A percentile compares a stretch with the other conserved stretches of the same genome.
Conservation (phyloP, 768 basidiomycete species). For the Pholiota microspora region DNA sequence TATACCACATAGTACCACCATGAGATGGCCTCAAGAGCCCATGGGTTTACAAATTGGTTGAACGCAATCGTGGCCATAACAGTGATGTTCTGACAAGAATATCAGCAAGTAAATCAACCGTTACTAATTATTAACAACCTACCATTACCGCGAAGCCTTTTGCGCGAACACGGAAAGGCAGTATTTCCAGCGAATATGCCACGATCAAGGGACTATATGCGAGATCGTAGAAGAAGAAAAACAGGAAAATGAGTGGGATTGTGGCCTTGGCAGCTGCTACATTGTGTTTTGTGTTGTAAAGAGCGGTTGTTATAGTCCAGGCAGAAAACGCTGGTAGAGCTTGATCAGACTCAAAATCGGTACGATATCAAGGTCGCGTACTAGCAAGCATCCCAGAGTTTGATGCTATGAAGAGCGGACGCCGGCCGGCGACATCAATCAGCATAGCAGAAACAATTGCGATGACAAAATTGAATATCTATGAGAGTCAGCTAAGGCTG, state of each 20-base stretch:
- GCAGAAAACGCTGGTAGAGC: conserved; percentile 42
- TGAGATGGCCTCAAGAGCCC: conserved; percentile 57
- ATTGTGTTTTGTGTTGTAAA: conserved; percentile 39
- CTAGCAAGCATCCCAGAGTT: conserved; percentile 55
- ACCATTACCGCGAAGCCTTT: conserved; percentile 80
- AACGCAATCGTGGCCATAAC: conserved; percentile 69
- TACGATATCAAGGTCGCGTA: conserved; percentile 23
- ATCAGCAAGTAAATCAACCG: conserved; percentile 1
- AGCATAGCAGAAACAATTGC: conserved; percentile 60
- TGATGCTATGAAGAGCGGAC: conserved; percentile 65
- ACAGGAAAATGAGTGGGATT: conserved; percentile 65
- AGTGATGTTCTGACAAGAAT: conserved; percentile 47
- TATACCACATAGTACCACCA: conserved; percentile 65
- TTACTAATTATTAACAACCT: conserved; percentile 9
- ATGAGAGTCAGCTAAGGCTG: not conserved
- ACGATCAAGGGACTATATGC: conserved; percentile 76
- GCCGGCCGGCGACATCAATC: conserved; percentile 65
- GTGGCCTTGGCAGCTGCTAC: conserved; percentile 51
- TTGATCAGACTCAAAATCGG: not conserved
- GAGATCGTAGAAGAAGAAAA: conserved; percentile 57
- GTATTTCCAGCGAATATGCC: conserved; percentile 68
- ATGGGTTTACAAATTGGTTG: conserved; percentile 79
- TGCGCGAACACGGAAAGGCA: conserved; percentile 78
- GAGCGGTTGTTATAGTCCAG: conserved; percentile 53
- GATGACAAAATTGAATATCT: conserved; percentile 64